Evolutionary conservation across 495 filamentous ascomycete genomes (phyloP), one percentile per base, ranked within the genome.

Genomic region (Aspergillus kassunensis): DNA sequence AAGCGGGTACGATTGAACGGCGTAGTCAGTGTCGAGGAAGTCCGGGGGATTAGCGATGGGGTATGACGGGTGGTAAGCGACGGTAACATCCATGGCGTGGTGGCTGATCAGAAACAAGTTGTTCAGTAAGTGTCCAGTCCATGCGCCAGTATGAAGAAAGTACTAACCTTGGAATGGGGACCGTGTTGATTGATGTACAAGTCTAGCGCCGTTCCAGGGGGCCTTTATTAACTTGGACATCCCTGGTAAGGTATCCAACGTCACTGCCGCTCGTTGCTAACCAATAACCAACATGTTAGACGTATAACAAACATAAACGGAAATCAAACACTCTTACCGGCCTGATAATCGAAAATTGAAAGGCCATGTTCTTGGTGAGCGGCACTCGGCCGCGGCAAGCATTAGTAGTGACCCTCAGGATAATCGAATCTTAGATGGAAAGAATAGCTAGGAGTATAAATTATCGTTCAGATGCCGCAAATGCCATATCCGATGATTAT

Each of bases 341-440:
- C 63, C 69, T 64, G 41, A 63, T 62, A 39, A 70, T 62, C 42
- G 73, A 62, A 50, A 61, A 59, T 66, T 75, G 74, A 56, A 77
- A 76, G 59, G 72, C 75, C 77, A 80, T 80, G 65, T 69, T 63
- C 59, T 60, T 57, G 23, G 52, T 55, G 35, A 63, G 66, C 71
- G 70, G 73, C 71, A 42, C 71, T 62, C 40, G 70, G 73, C 73
- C 73, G 71, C 65, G 49, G 57, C 37, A 56, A 61, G 50, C 21
- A 50, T 18, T 39, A 36, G n/a, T 52, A 54, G 30, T 59, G 44
- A 60, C 61, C 62, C 63, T 59, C 53, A 19, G 31, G 23, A 18
- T 13, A 44, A 56, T 13, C 27, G 41, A 33, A 44, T 4, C 7
- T 19, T 43, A 19, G 41, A 23, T 24, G 15, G 3, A 44, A 45